Evolutionary conservation across 805 yeast genomes (phyloP).

Genomic region (Cephaloascus fragrans): DNA sequence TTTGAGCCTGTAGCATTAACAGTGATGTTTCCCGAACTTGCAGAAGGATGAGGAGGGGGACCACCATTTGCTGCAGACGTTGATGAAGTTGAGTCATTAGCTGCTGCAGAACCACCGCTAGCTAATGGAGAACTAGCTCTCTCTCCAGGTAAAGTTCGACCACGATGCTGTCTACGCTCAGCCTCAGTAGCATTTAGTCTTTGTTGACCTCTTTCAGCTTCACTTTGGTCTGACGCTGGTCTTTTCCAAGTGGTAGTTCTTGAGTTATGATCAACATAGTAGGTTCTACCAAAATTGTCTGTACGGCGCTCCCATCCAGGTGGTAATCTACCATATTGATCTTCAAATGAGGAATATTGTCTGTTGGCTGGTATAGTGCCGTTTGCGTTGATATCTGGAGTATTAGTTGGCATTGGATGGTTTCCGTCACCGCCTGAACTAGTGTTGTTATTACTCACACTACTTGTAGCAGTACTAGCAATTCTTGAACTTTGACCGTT

Average conservation of each 20-base stretch:
- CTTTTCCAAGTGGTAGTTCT: constrained; percentile 99
- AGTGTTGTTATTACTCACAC: constrained; percentile 4
- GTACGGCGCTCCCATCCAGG: constrained; percentile 99
- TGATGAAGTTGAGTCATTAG: constrained; percentile 33
- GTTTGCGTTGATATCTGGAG: constrained; percentile 5
- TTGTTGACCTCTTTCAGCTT: constrained; percentile 50
- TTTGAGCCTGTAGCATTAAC: constrained; percentile 33
- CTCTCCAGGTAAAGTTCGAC: constrained; percentile 77
- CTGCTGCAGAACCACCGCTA: constrained; percentile 33
- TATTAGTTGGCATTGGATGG: constrained; percentile 3
- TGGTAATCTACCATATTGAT: constrained; percentile 91
- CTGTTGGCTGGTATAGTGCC: constrained; percentile 23
- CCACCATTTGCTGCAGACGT: constrained; percentile 36
- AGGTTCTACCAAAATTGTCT: constrained; percentile 94
- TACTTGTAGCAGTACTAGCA: constrained; percentile 5
- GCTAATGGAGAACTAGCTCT: constrained; percentile 10
- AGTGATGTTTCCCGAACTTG: constrained; percentile 21
- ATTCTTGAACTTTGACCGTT: constrained; percentile 1
- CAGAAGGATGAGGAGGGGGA: constrained; percentile 20
- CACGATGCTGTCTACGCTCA: constrained; percentile 85
- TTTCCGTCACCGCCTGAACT: background rate
- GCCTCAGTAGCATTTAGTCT: constrained; percentile 67
- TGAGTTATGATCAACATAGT: constrained; percentile 95
- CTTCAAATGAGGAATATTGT: constrained; percentile 90
- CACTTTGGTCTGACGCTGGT: constrained; percentile 77